Base-by-base conservation (phyloP, 75 land plant species). In the Adiantum capillusveneris region DNA sequence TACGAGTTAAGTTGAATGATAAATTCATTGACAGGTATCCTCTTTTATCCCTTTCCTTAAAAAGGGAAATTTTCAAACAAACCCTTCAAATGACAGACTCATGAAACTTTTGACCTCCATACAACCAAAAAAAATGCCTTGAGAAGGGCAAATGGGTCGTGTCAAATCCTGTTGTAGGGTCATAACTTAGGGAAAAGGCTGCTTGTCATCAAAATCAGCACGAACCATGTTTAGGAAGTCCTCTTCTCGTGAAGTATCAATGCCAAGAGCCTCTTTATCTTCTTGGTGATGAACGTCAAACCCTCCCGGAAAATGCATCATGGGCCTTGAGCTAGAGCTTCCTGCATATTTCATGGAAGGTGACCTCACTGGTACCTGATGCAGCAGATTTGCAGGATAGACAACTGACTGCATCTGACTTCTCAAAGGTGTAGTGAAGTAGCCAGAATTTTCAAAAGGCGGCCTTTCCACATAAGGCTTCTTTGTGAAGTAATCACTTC, bases 201-300 rank as follows among this genome's bases (percentile, higher is more conserved):
- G n/a, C n/a, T n/a, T n/a, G n/a, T n/a, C n/a, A n/a, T 24, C 24
- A 26, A 21, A 57, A 1, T 19, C 25, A 74, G 21, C 44, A 0
- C 54, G 21, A 62, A 85, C 89, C 89, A 85, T 85, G 57, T 83
- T 79, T 48, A 85, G 80, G 30, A 85, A 54, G 69, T 85, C 89
- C 43, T 85, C 89, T 59, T 85, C 88, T 18, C 71, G 53, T 24
- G 78, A 29, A 16, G 57, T 57, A 65, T 74, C 77, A 31, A 34
- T 62, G 60, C 64, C 67, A 60, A 63, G 65, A 44, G 69, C 58
- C 57, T 66, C 29, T 44, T 79, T 66, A 31, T 64, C 58, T 31
- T 65, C 69, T 53, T 45, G 41, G 31, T 57, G 52, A 25, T 51
- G 57, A 31, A 56, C 2, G 46, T 17, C 53, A 24, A 14, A 24